Evolutionary conservation across 441 rosid genomes (phyloP), one percentile per base, ranked within the genome.

Genomic region (Geranium incanum): DNA sequence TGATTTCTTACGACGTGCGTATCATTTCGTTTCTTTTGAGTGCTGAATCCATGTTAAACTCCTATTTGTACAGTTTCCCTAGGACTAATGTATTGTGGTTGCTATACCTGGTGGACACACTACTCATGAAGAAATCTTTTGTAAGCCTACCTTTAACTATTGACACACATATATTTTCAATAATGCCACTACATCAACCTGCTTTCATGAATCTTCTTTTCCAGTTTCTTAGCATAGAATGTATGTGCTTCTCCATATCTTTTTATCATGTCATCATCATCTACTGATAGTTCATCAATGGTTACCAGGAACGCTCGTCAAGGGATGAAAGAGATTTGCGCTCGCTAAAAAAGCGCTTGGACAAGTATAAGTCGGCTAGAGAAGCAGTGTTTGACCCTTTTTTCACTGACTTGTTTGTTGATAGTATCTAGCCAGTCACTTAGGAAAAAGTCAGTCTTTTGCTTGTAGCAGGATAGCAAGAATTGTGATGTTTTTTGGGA

Each of bases 21-120:
- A 28, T 28, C 33, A 28, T 28, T 28, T 28, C 1, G 67, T 43
- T 66, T 18, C 15, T 37, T 39, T 11, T 8, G 50, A 33, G 13
- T 28, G 45, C 9, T 68, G 28, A 48, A 71, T 45, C 9, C 1
- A 3, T 23, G 65, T 69, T 11, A 13, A 21, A 64, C 70, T 73
- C 45, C 59, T 64, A 23, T 36, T 48, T 79, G 67, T 67, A 71
- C 95, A 95, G 97, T 78, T 92, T 90, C 59, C 88, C 99, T 12
- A 88, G 79, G 79, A 95, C 98, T 62, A 95, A 95, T 78, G 95
- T 92, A 75, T 74, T 95, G n/a, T 95, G 99, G 98, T 76, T 92
- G 86, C 72, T 86, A 63, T 95, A 95, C 80, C 80, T 95, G 80
- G 91, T 90, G 74, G 98, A 89, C 74, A 86, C 86, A 71, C 72